Base-by-base conservation (phyloP, 2,329 filamentous ascomycete species). In the Alternaria triticina region DNA sequence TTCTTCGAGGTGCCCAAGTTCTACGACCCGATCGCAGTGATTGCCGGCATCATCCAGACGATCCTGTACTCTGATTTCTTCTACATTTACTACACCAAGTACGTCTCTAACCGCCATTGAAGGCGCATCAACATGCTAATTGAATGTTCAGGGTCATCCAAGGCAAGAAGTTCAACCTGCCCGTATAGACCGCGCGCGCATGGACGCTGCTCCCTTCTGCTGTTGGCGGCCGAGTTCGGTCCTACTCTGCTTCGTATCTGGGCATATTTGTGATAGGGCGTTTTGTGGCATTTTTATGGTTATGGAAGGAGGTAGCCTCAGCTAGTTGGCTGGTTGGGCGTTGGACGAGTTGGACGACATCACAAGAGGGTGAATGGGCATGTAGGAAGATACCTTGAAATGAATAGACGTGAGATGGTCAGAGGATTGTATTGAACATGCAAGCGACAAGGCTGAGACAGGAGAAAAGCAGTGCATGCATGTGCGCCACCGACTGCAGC, bases 1-100 rank as follows among this genome's bases (percentile, higher is more conserved):
- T 87, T 92, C 72, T 86, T 87, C 55, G 94, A 97, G 80, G 84
- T 88, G 54, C 77, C 77, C 22, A 68, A 64, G 33, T 90, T 93
- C 80, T 91, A 91, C 72, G 94, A 98, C 79, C 92, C 90, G 68
- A 96, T 97, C 71, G 91, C 94, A 20, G 91, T 97, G 55, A 78
- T 96, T 66, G 96, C 96, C 4, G 96, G 96, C 12, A 87, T 98
- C 59, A 84, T 98, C 68, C 96, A 99, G 86, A 99, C 96, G 0
- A 83, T 99, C 52, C 86, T 99, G 62, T 99, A 99, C 85, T 97
- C 93, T 68, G 96, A 99, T 84, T 99, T 99, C 85, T 99, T 99
- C 88, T 99, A 94, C 87, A 95, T 99, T 76, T 99, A 99, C 85
- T 99, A 97, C 84, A 97, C 91, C 64, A 98, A 97, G 89, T 90